phyloP scores from a whole-genome alignment of 306 rosid species.

The Casuarina glauca region DNA sequence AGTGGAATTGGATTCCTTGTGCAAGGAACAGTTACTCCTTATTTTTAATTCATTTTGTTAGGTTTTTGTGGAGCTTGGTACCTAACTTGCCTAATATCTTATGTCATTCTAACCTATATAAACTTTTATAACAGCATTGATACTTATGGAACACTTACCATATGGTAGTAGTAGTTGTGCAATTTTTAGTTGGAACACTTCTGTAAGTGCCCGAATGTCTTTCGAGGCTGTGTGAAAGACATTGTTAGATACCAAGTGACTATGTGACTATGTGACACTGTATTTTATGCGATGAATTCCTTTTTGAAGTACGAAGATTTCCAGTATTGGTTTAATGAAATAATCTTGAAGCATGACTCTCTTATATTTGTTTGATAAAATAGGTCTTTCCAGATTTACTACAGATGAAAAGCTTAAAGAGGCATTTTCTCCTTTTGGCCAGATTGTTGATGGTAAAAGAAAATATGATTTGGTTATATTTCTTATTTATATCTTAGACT shows the following conservation, averaged over 20 bases:
- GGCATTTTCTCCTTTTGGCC: constrained; percentile 81
- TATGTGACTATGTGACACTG: neutral
- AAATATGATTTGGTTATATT: neutral
- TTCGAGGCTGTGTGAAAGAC: neutral
- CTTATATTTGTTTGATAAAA: constrained; percentile 23
- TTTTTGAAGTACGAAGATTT: neutral
- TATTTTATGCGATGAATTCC: neutral
- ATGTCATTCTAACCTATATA: neutral
- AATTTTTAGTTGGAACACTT: neutral
- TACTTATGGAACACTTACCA: neutral
- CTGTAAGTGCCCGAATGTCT: neutral
- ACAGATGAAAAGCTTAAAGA: constrained; percentile 77
- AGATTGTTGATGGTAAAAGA: constrained; percentile 55
- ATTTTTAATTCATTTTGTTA: neutral
- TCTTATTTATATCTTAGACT: constrained; percentile 3
- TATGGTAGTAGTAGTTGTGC: neutral
- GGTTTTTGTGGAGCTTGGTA: neutral
- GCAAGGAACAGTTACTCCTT: neutral
- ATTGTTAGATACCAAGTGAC: neutral
- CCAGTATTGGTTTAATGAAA: too few species aligned
- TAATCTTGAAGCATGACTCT: neutral
- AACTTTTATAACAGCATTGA: neutral
- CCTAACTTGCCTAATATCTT: neutral
- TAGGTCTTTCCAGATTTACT: constrained; percentile 86
- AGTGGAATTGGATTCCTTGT: neutral